Base-by-base conservation (phyloP, 148 eudicot species). In the Chenopodium quinoa region DNA sequence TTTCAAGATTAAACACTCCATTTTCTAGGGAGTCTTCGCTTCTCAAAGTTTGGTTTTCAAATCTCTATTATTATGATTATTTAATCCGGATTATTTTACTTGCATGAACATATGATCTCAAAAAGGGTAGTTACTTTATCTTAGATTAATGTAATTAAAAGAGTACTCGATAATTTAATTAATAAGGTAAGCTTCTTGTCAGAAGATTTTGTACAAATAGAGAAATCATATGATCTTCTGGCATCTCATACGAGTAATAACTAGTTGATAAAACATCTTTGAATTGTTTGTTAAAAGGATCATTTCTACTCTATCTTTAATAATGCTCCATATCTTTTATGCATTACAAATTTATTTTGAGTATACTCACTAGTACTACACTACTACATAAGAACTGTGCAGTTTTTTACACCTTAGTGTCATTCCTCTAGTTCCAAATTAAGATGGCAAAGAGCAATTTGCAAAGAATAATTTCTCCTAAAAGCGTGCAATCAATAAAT, bases 101-200 rank as follows among this genome's bases (percentile, higher is more conserved):
- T 68, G 44, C 54, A 50, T 50, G 3, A 77, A 31, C 40, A 29
- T 60, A 23, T n/a, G 25, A 32, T 80, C 9, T 1, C 16, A 27
- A 52, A 75, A 67, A 82, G 79, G 52, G 23, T 37, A 32, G 19
- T 54, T 68, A 46, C 82, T 70, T 79, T 79, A 4, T 70, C 54
- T 50, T 50, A 50, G 16, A 50, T 50, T 5, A 13, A 50, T 50
- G 54, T 37, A 46, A 22, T 72, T 22, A 75, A n/a, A 23, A 46
- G 27, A 1, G 27, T 73, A 40, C 9, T 1, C 3, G 7, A 12
- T 23, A 47, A 52, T 2, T 23, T 73, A 46, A 40, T 3, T 23
- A 5, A 73, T 3, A 46, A n/a, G 2, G 11, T 22, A 44, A n/a
- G 9, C 14, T 13, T 32, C 1, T 48, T 77, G 63, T 50, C 77